Percentiles rank a stretch among this genome's conserved stretches.
Evolutionary conservation across 345 rosid species (phyloP).

Genomic region (Sonneratia caseolaris): DNA sequence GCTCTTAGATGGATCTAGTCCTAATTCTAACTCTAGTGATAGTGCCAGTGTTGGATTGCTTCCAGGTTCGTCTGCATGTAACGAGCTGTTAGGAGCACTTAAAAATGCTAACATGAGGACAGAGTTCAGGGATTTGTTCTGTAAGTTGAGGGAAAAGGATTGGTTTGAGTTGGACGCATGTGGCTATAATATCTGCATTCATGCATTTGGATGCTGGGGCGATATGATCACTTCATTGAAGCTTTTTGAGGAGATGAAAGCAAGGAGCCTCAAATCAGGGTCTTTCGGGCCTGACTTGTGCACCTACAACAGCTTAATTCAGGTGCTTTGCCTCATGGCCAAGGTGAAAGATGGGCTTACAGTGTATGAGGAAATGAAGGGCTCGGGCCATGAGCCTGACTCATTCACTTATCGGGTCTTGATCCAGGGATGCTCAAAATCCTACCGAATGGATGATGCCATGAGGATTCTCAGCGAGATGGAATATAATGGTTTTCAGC

Average conservation of each 20-base stretch:
- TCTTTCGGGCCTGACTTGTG: conserved; percentile 58
- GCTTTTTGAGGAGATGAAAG: conserved; percentile 78
- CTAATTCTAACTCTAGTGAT: conserved; percentile 3
- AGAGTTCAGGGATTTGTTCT: conserved; percentile 46
- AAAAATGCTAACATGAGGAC: conserved; percentile 44
- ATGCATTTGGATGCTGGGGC: conserved; percentile 81
- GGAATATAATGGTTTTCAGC: conserved; percentile 61
- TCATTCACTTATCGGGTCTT: conserved; percentile 55
- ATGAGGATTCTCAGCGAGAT: conserved; percentile 52
- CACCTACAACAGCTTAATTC: conserved; percentile 84
- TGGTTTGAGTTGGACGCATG: conserved; percentile 53
- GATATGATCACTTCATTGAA: conserved; percentile 51
- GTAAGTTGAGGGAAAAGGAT: conserved; percentile 29
- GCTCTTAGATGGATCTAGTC: conserved; percentile 40
- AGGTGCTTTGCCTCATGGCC: conserved; percentile 55
- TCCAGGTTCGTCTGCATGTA: conserved; percentile 50
- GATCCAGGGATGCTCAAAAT: conserved; percentile 70
- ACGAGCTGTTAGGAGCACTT: conserved; percentile 58
- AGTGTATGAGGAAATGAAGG: conserved; percentile 70
- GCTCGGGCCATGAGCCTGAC: conserved; percentile 82
- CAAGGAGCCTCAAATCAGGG: conserved; percentile 26
- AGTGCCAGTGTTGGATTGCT: conserved; percentile 14
- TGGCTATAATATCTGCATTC: conserved; percentile 78
- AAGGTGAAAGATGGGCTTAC: conserved; percentile 65
- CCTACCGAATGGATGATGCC: conserved; percentile 62